A percentile compares a stretch with the other conserved stretches of the same genome.
These are phyloP conservation scores for Tolypocladium capitatum DNA, from an alignment of 2,329 filamentous ascomycete species.

Conservation along the genomic window DNA sequence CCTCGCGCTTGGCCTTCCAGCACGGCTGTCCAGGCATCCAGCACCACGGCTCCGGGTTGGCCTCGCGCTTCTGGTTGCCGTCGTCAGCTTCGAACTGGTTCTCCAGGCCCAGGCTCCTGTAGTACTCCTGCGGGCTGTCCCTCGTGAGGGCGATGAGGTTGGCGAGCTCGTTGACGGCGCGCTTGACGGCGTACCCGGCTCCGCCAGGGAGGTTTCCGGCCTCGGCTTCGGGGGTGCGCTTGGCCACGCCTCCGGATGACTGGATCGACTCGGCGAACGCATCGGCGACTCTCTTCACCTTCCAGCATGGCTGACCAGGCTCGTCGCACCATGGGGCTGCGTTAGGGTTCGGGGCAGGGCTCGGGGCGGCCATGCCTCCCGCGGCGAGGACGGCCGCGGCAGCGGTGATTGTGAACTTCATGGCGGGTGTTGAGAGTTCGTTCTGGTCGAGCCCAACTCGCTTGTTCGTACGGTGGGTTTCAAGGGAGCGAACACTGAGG, in stretches of 20 bases:
- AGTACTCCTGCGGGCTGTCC: conserved; percentile 17
- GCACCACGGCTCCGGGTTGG: conserved; percentile 18
- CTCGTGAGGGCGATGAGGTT: conserved; percentile 18
- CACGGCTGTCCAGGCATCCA: conserved; percentile 22
- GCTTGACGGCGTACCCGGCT: conserved; percentile 23
- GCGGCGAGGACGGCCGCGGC: conserved; percentile 11
- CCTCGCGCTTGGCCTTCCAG: conserved; percentile 25
- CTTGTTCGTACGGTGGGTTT: too few species aligned
- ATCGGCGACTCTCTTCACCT: conserved; percentile 15
- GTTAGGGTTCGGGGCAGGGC: conserved; percentile 7
- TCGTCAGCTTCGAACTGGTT: conserved; percentile 10
- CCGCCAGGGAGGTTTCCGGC: conserved; percentile 20
- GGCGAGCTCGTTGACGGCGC: conserved; percentile 25
- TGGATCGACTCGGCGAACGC: conserved; percentile 11
- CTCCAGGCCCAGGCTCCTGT: conserved; percentile 17
- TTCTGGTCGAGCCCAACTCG: background rate
- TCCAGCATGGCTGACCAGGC: conserved; percentile 21
- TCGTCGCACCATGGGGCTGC: conserved; percentile 4
- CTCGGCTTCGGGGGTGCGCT: conserved; percentile 14
- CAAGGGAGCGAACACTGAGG: background rate
- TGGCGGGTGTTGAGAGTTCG: conserved; percentile 3
- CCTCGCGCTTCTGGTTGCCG: conserved; percentile 9
- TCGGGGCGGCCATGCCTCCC: conserved; percentile 7
- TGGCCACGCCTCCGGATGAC: conserved; percentile 10
- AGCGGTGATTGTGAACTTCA: conserved; percentile 15